phyloP scores from a whole-genome alignment of 768 basidiomycete species.

The Termitomyces eurrhizus region DNA sequence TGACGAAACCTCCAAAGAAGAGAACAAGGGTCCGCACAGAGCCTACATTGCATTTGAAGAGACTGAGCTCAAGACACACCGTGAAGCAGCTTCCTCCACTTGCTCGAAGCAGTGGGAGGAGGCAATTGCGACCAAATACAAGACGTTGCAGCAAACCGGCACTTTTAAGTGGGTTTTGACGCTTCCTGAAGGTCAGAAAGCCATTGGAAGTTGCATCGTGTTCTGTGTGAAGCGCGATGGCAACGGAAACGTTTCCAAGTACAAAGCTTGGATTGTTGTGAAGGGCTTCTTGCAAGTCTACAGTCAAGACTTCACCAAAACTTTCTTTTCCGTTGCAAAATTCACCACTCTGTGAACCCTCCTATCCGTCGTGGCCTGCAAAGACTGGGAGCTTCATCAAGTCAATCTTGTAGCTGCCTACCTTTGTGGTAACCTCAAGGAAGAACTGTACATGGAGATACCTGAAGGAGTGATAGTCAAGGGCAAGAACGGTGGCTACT shows the following conservation, averaged over 20 bases:
- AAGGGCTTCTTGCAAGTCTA: background rate
- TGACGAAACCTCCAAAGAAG: background rate
- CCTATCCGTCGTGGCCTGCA: background rate
- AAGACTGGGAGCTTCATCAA: background rate
- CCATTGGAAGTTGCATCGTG: background rate
- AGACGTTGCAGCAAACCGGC: background rate
- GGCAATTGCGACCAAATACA: no score
- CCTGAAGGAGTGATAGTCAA: no score
- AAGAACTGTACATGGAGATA: no score
- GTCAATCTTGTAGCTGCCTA: no score
- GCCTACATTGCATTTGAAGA: background rate
- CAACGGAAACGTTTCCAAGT: background rate
- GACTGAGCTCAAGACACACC: background rate
- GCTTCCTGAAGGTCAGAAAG: background rate
- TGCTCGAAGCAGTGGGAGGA: no score
- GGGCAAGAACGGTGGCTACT: no score
- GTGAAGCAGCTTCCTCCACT: background rate
- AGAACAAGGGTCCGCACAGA: no score
- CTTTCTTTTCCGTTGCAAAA: background rate
- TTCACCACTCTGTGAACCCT: background rate
- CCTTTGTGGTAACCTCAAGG: no score
- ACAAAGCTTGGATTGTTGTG: background rate
- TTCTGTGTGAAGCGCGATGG: background rate
- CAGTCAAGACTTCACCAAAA: background rate
- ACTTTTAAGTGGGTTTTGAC: background rate